Base-by-base conservation (phyloP, 331 rosid genomes). In the Acacia concinna region DNA sequence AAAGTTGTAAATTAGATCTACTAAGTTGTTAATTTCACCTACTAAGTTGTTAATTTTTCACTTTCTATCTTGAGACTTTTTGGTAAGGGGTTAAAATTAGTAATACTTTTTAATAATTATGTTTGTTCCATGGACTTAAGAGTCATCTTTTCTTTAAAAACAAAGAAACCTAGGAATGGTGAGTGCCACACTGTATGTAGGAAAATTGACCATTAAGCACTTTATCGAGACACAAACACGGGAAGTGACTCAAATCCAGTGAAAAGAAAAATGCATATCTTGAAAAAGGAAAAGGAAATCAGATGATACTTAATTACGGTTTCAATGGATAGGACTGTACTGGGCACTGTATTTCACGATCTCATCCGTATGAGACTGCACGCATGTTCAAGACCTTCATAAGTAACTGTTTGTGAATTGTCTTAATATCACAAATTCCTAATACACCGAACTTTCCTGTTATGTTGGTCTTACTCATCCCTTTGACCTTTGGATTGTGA, bases 301-400 rank as follows among this genome's bases (percentile, higher is more conserved):
- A 51, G 78, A 76, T 43, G 8, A 37, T 27, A 40, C 40, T 11
- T 52, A 0, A 0, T 47, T 21, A 54, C 14, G 74, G 74, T 20
- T 20, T 35, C 25, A 32, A 73, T 67, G 84, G 92, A 91, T 87
- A 84, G 85, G 73, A 76, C 37, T 40, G 71, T 11, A 14, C 51
- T 13, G 9, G 17, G 41, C 60, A 23, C 6, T 40, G n/a, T 32
- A 68, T 40, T 68, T 54, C 13, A 7, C 9, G 30, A 21, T 9
- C 21, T 23, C 46, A 40, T 40, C 4, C 34, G 25, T 4, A 23
- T 41, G 23, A 13, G 10, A 68, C 21, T n/a, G 15, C 20, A 15
- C 17, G 41, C 27, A 37, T 38, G 72, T 40, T 21, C 20, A 38
- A 1, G 31, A 14, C 31, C 15, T 20, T 65, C 70, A 20, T 8